Base-by-base conservation (phyloP, 2,329 filamentous ascomycete genomes). In the Waltergamsia citrina region DNA sequence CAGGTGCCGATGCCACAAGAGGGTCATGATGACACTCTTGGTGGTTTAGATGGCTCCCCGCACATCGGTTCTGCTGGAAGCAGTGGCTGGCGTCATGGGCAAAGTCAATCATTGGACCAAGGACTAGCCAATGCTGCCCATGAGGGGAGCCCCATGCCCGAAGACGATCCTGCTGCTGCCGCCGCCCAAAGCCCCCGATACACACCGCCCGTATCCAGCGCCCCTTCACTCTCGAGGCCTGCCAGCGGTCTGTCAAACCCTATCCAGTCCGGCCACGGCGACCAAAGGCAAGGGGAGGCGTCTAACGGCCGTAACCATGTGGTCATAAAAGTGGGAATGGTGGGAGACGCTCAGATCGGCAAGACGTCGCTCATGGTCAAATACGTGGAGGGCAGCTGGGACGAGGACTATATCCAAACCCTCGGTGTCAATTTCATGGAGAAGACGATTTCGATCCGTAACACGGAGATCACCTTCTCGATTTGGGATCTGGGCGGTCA, bases 361-460 rank as follows among this genome's bases (percentile, higher is more conserved):
- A 98, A 98, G 74, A 98, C 92, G 14, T 95, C 88, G 43, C 64
- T 98, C 54, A 98, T 98, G 92, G 92, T 98, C 53, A 98, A 98
- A 60, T 98, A 98, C 54, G 92, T 98, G 36, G 92, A 98, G 63
- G 92, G 92, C 39, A 95, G 88, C 61, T 98, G 92, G 87, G 92
- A 98, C 59, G 92, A 98, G 63, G 92, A 98, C 58, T 98, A 98
- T 60, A 98, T 98, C 52, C 92, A 98, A 63, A 98, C 92, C 16
- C 67, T 98, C 29, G 92, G 92, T 46, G 92, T 98, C 61, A 98
- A 98, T 61, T 98, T 98, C 62, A 98, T 98, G 92, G 92, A 98
- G 60, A 98, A 98, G 72, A 98, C 92, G 23, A 98, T 98, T 54
- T 94, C 86, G 42, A 98, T 98, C 60, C 84, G 92, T 41, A 98